Evolutionary conservation across 2,329 filamentous ascomycete species (phyloP).

Genomic region (Daldinia sp.): DNA sequence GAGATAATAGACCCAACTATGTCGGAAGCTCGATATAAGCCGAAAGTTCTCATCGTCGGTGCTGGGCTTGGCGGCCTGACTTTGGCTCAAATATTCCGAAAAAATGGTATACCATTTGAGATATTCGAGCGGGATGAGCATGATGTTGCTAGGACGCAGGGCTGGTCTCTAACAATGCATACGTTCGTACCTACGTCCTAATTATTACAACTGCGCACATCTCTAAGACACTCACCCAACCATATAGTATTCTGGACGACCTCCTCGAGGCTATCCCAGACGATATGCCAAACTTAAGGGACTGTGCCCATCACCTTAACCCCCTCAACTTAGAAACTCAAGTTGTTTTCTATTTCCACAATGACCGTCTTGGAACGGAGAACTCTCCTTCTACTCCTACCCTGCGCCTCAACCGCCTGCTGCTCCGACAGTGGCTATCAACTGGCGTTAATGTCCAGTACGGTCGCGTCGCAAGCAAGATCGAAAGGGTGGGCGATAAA

Average conservation of each 20-base stretch:
- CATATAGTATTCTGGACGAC: constrained; percentile 35
- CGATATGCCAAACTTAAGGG: constrained; percentile 42
- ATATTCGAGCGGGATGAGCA: constrained; percentile 45
- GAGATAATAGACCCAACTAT: constrained; percentile 32
- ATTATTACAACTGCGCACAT: not conserved
- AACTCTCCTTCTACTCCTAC: constrained; percentile 32
- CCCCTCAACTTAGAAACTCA: constrained; percentile 35
- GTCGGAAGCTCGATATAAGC: constrained; percentile 31
- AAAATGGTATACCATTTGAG: constrained; percentile 42
- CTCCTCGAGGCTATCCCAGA: constrained; percentile 36
- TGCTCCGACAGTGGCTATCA: constrained; percentile 42
- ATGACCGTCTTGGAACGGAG: constrained; percentile 34
- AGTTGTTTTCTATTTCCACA: constrained; percentile 37
- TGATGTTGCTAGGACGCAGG: constrained; percentile 38
- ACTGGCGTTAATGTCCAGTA: constrained; percentile 43
- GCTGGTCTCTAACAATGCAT: constrained; percentile 44
- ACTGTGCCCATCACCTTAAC: constrained; percentile 37
- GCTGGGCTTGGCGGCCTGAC: constrained; percentile 44
- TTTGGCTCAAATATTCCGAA: constrained; percentile 43
- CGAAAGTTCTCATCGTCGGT: constrained; percentile 43
- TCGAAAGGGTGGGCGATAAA: constrained; percentile 37
- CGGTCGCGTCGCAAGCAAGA: constrained; percentile 35
- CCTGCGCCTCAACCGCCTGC: constrained; percentile 40
- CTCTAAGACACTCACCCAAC: constrained; percentile 17
- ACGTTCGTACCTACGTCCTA: constrained; percentile 25